Percentiles rank a stretch among this genome's conserved stretches.
Evolutionary conservation across 2,329 filamentous ascomycete genomes (phyloP).

Genomic region (Fusarium zealandicum): DNA sequence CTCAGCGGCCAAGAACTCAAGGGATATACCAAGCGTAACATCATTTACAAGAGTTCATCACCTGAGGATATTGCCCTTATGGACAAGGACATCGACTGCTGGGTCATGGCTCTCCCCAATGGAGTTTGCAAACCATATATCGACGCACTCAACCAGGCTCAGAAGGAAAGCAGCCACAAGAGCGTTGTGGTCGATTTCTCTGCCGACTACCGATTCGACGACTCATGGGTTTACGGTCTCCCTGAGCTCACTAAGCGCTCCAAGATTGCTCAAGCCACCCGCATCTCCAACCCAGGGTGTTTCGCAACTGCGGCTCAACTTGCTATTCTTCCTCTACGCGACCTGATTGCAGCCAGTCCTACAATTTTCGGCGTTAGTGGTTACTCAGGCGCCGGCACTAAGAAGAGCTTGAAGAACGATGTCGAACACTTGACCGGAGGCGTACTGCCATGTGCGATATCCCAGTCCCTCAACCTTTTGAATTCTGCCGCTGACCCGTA

Average conservation of each 20-base stretch:
- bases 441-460: not conserved
- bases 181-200: slow-evolving; percentile 91
- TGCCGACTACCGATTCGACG: slow-evolving; percentile 94
- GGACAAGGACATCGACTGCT: slow-evolving; percentile 89
- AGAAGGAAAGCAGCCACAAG: slow-evolving; percentile 50
- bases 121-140: slow-evolving; percentile 94
- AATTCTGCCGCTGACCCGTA: too few relatives aligned
- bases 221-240: slow-evolving; percentile 44
- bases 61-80: slow-evolving; percentile 87
- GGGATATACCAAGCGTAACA: slow-evolving; percentile 89
- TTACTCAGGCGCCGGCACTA: slow-evolving; percentile 5
- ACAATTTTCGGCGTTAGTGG: not conserved
- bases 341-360: not conserved
- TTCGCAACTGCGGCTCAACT: not conserved
- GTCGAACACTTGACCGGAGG: not conserved
- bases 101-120: slow-evolving; percentile 97
- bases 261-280: not conserved
- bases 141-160: slow-evolving; percentile 69
- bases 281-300: not conserved
- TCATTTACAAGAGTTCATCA: slow-evolving; percentile 89
- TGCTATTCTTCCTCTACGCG: not conserved
- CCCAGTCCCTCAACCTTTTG: not conserved
- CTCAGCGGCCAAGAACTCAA: slow-evolving; percentile 84
- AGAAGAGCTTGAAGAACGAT: not conserved
- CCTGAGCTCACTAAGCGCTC: not conserved